A percentile compares a stretch with the other conserved stretches of the same genome.
Evolutionary conservation across 2,329 filamentous ascomycete species (phyloP).

Genomic region (Blastomyces silverae): DNA sequence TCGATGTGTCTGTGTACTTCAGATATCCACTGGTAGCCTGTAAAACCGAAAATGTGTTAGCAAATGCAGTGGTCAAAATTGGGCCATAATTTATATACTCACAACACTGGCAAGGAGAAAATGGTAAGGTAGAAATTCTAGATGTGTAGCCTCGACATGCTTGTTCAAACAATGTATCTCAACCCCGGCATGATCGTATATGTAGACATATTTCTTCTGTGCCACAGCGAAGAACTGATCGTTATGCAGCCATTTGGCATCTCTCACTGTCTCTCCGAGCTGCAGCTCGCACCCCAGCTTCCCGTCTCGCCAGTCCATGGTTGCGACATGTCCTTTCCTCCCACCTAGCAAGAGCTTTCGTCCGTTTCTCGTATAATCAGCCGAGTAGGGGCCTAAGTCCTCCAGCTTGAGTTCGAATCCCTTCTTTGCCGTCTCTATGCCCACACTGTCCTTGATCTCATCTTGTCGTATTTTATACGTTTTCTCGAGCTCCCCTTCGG

Average conservation of each 20-base stretch:
- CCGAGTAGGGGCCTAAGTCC: constrained; percentile 75
- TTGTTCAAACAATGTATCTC: constrained; percentile 88
- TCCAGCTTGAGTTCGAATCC: constrained; percentile 83
- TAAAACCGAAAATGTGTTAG: constrained; percentile 10
- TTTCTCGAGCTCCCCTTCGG: constrained; percentile 78
- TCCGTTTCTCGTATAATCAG: constrained; percentile 86
- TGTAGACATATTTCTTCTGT: constrained; percentile 94
- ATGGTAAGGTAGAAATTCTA: constrained; percentile 95
- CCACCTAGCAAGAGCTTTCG: constrained; percentile 78
- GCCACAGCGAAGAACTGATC: constrained; percentile 89
- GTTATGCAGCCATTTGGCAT: constrained; percentile 88
- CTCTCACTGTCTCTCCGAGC: constrained; percentile 80
- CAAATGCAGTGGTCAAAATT: not conserved
- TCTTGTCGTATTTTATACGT: constrained; percentile 91
- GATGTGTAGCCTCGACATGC: constrained; percentile 82
- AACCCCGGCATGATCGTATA: constrained; percentile 85
- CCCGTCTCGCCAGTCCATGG: constrained; percentile 91
- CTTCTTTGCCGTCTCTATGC: constrained; percentile 81
- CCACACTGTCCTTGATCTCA: constrained; percentile 68
- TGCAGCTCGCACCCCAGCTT: constrained; percentile 89
- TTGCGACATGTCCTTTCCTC: constrained; percentile 88
- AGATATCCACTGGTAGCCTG: constrained; percentile 71
- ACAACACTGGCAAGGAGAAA: constrained; percentile 84
- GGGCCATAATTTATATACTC: constrained; percentile 34
- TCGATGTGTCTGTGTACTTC: constrained; percentile 93